Conservation (phyloP, 2,329 filamentous ascomycete species). For the Xylariaceae sp. region DNA sequence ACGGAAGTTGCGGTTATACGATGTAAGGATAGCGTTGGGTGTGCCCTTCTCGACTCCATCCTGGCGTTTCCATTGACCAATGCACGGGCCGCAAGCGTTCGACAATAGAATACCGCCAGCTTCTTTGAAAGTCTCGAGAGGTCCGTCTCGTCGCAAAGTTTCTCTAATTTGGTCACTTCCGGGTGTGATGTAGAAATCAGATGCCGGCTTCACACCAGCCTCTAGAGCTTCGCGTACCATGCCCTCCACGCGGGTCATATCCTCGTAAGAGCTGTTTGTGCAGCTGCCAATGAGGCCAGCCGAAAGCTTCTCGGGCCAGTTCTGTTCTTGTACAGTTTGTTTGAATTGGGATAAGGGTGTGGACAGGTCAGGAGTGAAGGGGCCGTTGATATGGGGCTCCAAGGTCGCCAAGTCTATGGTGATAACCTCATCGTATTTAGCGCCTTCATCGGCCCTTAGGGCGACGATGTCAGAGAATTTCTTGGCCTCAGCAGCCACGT, state of each 20-base stretch:
- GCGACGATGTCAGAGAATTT: slow-evolving; percentile 60
- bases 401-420: slow-evolving; percentile 88
- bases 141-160: slow-evolving; percentile 88
- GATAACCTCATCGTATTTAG: slow-evolving; percentile 89
- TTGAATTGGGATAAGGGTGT: slow-evolving; percentile 92
- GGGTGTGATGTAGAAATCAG: slow-evolving; percentile 94
- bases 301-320: slow-evolving; percentile 90
- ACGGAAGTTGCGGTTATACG: slow-evolving; percentile 98
- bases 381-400: slow-evolving; percentile 96
- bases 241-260: slow-evolving; percentile 95
- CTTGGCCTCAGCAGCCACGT: slow-evolving; percentile 72
- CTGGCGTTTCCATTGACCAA: slow-evolving; percentile 93
- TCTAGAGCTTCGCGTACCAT: slow-evolving; percentile 89
- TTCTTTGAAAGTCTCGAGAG: slow-evolving; percentile 81
- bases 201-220: slow-evolving; percentile 87
- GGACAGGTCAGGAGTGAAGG: slow-evolving; percentile 93
- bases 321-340: slow-evolving; percentile 78
- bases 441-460: slow-evolving; percentile 79
- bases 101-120: slow-evolving; percentile 90
- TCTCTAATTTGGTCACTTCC: slow-evolving; percentile 97
- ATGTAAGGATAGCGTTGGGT: slow-evolving; percentile 91
- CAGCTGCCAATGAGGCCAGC: slow-evolving; percentile 96
- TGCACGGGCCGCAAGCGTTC: slow-evolving; percentile 93
- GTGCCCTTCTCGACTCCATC: slow-evolving; percentile 86
- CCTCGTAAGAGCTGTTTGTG: slow-evolving; percentile 98